phyloP scores from a whole-genome alignment of 306 rosid genomes.

The Vigna radiata region DNA sequence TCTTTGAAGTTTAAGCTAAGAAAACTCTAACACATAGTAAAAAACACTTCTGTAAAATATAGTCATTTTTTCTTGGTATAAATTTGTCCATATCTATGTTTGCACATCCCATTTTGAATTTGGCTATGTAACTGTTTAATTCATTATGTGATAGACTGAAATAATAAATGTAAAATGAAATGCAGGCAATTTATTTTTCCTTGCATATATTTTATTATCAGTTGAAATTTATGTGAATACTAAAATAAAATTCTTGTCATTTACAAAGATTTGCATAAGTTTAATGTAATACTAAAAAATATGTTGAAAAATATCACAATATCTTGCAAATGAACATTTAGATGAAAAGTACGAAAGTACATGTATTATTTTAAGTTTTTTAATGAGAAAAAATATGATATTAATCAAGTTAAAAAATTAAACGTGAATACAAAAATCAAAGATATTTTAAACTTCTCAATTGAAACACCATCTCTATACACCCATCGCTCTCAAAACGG shows the following conservation, averaged over 20 bases:
- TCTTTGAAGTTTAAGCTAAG: too few species aligned
- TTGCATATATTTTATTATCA: not conserved
- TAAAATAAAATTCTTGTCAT: not conserved
- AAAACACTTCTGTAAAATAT: too few species aligned
- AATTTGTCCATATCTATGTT: too few species aligned
- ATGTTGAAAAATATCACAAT: not conserved
- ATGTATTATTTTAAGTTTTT: conserved; percentile 24
- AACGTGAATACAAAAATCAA: conserved; percentile 31
- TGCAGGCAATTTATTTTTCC: not conserved
- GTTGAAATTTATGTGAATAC: not conserved
- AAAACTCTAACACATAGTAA: too few species aligned
- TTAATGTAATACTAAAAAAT: not conserved
- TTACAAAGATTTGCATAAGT: not conserved
- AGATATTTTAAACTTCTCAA: conserved; percentile 19
- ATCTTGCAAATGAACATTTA: conserved; percentile 45
- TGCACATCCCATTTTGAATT: not conserved
- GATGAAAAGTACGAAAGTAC: not conserved
- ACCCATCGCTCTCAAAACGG: conserved; percentile 14
- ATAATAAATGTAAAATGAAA: not conserved
- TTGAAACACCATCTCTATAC: conserved; percentile 10
- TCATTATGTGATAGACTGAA: not conserved
- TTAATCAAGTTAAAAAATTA: conserved; percentile 14
- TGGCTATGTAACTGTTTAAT: not conserved
- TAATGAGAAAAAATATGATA: conserved; percentile 33
- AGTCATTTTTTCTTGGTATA: too few species aligned